Evolutionary conservation across 768 basidiomycete genomes (phyloP).

Genomic region (Termitomyces sp.): DNA sequence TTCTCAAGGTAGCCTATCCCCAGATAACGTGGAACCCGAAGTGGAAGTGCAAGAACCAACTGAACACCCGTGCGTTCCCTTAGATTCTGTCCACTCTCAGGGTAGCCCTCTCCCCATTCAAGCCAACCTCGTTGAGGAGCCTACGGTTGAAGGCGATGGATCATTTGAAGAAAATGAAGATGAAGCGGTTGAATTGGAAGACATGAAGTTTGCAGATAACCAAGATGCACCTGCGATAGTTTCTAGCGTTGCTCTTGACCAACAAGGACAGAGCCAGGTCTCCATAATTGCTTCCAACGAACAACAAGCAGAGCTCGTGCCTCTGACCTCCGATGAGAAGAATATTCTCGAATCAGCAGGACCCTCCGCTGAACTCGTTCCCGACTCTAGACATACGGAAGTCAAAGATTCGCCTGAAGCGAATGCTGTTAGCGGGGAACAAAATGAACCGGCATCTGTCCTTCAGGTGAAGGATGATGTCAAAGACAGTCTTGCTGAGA

Average conservation of each 20-base stretch:
- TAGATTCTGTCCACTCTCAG: conserved; percentile 39
- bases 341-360: not conserved
- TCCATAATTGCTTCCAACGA: not conserved
- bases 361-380: not conserved
- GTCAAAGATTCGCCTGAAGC: not conserved
- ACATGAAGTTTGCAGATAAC: conserved; percentile 13
- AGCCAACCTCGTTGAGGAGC: conserved; percentile 10
- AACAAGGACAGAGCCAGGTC: not conserved
- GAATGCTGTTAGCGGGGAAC: not conserved
- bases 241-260: not conserved
- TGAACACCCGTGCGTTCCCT: conserved; percentile 34
- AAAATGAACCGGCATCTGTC: not conserved
- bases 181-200: conserved; percentile 8
- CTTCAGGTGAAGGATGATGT: not conserved
- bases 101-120: conserved; percentile 24
- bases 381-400: not conserved
- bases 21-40: conserved; percentile 2
- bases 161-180: not conserved
- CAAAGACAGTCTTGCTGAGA: not conserved
- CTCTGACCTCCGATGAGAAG: not conserved
- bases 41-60: conserved; percentile 1
- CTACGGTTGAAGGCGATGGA: not conserved
- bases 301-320: not conserved
- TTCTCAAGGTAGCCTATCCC: conserved; percentile 28
- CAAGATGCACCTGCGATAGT: conserved; percentile 1